Conservation (phyloP, 768 basidiomycete genomes). For the Kwoniella mangroviensis region DNA sequence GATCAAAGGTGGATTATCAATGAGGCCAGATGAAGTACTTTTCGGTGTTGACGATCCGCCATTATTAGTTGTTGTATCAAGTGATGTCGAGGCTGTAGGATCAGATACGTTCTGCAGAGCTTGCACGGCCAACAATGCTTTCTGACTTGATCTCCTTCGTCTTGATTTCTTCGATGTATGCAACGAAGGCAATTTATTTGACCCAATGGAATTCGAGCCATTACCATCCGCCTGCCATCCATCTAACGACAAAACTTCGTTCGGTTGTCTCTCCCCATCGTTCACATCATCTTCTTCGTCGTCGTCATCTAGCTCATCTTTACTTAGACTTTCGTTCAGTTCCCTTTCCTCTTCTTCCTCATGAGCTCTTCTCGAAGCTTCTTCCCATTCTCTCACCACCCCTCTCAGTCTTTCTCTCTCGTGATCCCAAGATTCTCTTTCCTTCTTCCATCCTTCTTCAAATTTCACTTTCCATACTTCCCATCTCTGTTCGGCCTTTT, state of each 20-base stretch:
- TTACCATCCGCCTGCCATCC: slow-evolving; percentile 26
- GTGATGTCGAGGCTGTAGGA: slow-evolving; percentile 33
- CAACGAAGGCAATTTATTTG: slow-evolving; percentile 1
- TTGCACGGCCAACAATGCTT: slow-evolving; percentile 44
- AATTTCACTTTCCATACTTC: slow-evolving; percentile 76
- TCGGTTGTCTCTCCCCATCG: slow-evolving; percentile 20
- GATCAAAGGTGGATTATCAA: not conserved
- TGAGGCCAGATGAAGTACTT: not conserved
- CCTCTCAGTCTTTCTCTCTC: slow-evolving; percentile 75
- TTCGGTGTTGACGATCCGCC: slow-evolving; percentile 39
- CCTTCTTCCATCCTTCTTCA: slow-evolving; percentile 76
- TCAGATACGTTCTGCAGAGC: slow-evolving; percentile 34
- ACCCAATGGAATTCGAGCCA: not conserved
- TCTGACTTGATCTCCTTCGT: slow-evolving; percentile 41
- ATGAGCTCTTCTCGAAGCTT: slow-evolving; percentile 55
- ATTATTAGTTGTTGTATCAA: not conserved
- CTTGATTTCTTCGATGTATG: slow-evolving; percentile 17
- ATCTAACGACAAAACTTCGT: slow-evolving; percentile 28
- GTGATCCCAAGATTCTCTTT: slow-evolving; percentile 79
- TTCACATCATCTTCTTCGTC: slow-evolving; percentile 24
- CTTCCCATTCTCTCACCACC: slow-evolving; percentile 83
- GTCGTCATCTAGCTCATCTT: slow-evolving; percentile 43
- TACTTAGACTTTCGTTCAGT: slow-evolving; percentile 51
- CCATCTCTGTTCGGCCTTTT: slow-evolving; percentile 57
- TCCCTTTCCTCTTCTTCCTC: slow-evolving; percentile 57